A percentile compares a stretch with the other conserved stretches of the same genome.
Evolutionary conservation across 306 rosid genomes (phyloP).

Genomic region (Adenanthera pavonina): DNA sequence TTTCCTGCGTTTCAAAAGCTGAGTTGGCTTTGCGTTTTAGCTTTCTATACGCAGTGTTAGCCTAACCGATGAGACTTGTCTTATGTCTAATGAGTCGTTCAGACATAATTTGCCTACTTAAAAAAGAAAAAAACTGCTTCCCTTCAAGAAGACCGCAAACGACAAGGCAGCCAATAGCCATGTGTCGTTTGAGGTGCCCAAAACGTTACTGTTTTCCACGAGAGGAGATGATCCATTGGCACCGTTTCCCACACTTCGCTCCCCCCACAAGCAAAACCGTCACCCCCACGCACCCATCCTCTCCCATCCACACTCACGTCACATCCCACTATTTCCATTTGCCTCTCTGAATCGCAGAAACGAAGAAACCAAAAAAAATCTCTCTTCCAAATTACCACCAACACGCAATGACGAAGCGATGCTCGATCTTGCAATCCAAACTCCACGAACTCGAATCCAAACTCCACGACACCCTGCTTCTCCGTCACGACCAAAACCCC

Average conservation of each 20-base stretch:
- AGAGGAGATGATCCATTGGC: background rate
- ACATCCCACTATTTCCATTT: background rate
- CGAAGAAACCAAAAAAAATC: background rate
- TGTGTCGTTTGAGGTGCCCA: background rate
- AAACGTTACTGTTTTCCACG: constrained; percentile 25
- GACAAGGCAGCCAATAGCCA: background rate
- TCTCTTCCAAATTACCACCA: background rate
- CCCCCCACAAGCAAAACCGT: background rate
- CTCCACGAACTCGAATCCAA: constrained; percentile 47
- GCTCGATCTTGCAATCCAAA: constrained; percentile 41
- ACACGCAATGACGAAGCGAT: constrained; percentile 38
- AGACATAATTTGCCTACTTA: too few species aligned
- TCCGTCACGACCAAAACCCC: background rate
- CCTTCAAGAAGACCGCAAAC: background rate
- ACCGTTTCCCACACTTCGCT: background rate
- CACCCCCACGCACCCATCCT: background rate
- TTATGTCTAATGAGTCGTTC: too few species aligned
- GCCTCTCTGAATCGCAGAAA: background rate
- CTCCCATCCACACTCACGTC: background rate
- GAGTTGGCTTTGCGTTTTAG: too few species aligned
- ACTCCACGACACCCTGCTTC: constrained; percentile 20
- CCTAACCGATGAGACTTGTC: too few species aligned
- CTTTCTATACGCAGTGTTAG: too few species aligned
- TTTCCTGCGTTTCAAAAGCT: too few species aligned
- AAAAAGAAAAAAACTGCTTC: background rate